These are phyloP conservation scores for Talaromyces verruculosus DNA, from an alignment of 2,329 filamentous ascomycete genomes.

Conservation along the genomic window DNA sequence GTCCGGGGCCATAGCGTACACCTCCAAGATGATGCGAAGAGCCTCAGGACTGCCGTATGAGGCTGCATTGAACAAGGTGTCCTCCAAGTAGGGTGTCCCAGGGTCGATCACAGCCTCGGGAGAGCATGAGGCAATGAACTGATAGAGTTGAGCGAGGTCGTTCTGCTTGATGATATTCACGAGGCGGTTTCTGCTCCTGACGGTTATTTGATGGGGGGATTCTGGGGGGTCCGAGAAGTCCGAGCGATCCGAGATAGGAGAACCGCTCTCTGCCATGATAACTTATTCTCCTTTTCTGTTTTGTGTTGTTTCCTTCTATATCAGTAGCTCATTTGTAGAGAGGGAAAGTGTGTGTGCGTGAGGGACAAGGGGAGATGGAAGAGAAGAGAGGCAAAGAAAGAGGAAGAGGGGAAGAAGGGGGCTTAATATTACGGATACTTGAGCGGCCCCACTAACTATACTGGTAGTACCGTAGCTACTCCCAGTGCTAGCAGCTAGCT, in stretches of 20 bases:
- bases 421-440: too few species aligned
- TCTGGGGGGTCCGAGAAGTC: neutral
- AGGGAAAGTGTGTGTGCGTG: neutral
- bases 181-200: neutral
- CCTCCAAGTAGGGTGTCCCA: neutral
- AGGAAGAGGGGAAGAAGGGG: too few species aligned
- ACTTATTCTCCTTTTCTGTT: neutral
- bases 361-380: neutral
- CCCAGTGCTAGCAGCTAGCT: too few species aligned
- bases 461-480: too few species aligned
- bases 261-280: neutral
- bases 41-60: neutral
- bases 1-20: neutral
- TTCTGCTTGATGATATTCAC: constrained; percentile 6
- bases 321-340: neutral
- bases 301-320: neutral
- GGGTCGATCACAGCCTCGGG: neutral
- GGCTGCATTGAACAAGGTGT: constrained; percentile 1
- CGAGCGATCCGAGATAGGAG: neutral
- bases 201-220: neutral
- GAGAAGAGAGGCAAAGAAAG: too few species aligned
- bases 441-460: too few species aligned
- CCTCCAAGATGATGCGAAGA: neutral
- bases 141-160: neutral
- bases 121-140: neutral